Conservation (phyloP, 345 rosid genomes). For the Salix suchowensis region DNA sequence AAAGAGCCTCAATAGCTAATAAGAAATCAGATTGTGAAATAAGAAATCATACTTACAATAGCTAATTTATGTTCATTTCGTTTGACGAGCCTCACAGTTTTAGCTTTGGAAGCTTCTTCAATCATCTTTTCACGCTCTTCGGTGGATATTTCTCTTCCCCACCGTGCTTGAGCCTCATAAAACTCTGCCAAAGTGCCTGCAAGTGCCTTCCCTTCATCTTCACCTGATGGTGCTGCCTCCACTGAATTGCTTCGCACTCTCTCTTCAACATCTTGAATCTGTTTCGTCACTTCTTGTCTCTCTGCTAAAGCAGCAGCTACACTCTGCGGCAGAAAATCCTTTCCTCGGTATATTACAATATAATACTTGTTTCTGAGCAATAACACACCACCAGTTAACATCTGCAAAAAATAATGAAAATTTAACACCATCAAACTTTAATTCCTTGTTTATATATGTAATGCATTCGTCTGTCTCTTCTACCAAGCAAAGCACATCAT, state of each 20-base stretch:
- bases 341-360: conserved; percentile 93
- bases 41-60: conserved; percentile 50
- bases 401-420: conserved; percentile 35
- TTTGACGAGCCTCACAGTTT: conserved; percentile 59
- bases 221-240: conserved; percentile 47
- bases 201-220: conserved; percentile 48
- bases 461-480: background rate
- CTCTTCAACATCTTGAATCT: conserved; percentile 84
- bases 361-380: conserved; percentile 90
- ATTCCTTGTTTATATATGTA: background rate
- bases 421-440: background rate
- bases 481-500: background rate
- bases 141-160: conserved; percentile 77
- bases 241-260: conserved; percentile 45
- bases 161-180: conserved; percentile 91
- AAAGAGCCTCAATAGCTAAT: background rate
- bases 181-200: conserved; percentile 96
- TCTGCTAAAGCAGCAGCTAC: conserved; percentile 86
- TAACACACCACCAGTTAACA: conserved; percentile 84
- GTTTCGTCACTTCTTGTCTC: conserved; percentile 67
- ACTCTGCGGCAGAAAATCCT: conserved; percentile 87
- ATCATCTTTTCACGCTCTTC: conserved; percentile 85
- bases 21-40: background rate
- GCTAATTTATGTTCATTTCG: conserved; percentile 72
- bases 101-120: conserved; percentile 75